These are phyloP conservation scores for Trypanosoma scelopori DNA, from an alignment of 208 protist species.

Conservation along the genomic window DNA sequence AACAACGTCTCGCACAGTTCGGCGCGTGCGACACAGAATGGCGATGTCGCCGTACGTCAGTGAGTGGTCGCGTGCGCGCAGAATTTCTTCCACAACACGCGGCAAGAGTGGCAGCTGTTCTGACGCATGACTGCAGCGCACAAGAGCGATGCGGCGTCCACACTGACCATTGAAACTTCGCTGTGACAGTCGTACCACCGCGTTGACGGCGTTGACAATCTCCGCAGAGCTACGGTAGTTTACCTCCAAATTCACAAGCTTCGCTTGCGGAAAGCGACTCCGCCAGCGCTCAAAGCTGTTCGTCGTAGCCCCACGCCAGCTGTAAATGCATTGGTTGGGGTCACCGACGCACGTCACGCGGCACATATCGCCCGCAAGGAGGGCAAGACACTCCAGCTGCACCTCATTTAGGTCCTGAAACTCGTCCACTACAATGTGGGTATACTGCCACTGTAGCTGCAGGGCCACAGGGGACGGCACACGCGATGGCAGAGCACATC, in stretches of 20 bases:
- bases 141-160: slow-evolving; percentile 32
- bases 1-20: slow-evolving; percentile 38
- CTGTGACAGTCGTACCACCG: slow-evolving; percentile 45
- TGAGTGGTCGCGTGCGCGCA: slow-evolving; percentile 38
- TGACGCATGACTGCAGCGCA: slow-evolving; percentile 36
- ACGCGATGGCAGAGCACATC: background rate
- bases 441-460: slow-evolving; percentile 51
- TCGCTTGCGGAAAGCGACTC: slow-evolving; percentile 66
- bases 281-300: slow-evolving; percentile 70
- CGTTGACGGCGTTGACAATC: slow-evolving; percentile 72
- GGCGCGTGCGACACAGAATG: slow-evolving; percentile 77
- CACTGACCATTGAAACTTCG: slow-evolving; percentile 40
- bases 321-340: slow-evolving; percentile 90
- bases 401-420: slow-evolving; percentile 90
- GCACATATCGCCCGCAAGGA: slow-evolving; percentile 74
- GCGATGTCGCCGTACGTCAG: slow-evolving; percentile 68
- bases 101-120: slow-evolving; percentile 48
- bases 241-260: slow-evolving; percentile 43
- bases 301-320: slow-evolving; percentile 77
- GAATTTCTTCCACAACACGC: slow-evolving; percentile 42
- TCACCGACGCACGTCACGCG: slow-evolving; percentile 88
- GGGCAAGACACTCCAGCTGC: slow-evolving; percentile 80
- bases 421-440: slow-evolving; percentile 89
- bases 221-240: slow-evolving; percentile 83
- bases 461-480: slow-evolving; percentile 36